Evolutionary conservation across 164 flowering plant genomes (phyloP).

Genomic region (Tetrastigma voinierianum): DNA sequence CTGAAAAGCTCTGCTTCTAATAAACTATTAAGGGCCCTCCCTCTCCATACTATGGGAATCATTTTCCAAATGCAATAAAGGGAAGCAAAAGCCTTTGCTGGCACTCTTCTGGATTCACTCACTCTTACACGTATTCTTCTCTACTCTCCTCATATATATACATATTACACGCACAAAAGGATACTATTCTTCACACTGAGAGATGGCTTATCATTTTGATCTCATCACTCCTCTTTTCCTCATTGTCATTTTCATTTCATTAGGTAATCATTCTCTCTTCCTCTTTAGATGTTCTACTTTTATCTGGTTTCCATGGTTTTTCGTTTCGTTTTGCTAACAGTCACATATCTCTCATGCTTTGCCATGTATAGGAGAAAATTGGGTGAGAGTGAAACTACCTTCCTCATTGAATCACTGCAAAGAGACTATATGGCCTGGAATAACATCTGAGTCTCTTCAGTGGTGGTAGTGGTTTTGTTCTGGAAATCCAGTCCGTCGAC

Average conservation of each 20-base stretch:
- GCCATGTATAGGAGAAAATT: conserved; percentile 2
- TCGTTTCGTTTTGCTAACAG: too few species aligned
- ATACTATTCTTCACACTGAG: not conserved
- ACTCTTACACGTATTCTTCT: conserved; percentile 28
- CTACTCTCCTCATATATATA: not conserved
- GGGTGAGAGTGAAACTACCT: conserved; percentile 10
- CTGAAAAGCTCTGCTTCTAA: too few species aligned
- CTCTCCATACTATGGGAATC: too few species aligned
- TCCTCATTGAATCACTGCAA: conserved; percentile 32
- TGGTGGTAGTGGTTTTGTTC: conserved; percentile 14
- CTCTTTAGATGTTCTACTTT: too few species aligned
- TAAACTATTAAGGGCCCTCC: too few species aligned
- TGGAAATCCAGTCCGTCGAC: conserved; percentile 29
- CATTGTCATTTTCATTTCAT: conserved; percentile 4
- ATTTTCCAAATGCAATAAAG: not conserved
- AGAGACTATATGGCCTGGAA: conserved; percentile 40
- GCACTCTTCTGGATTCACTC: conserved; percentile 18
- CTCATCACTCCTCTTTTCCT: not conserved
- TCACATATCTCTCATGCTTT: not conserved
- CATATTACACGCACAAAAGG: too few species aligned
- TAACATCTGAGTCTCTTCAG: conserved; percentile 11
- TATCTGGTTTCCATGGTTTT: too few species aligned
- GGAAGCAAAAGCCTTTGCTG: conserved; percentile 2
- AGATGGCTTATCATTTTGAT: conserved; percentile 7
- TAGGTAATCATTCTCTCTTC: conserved; percentile 10